phyloP scores from a whole-genome alignment of 1,139 yeast genomes.

The Zygoascus sp. region DNA sequence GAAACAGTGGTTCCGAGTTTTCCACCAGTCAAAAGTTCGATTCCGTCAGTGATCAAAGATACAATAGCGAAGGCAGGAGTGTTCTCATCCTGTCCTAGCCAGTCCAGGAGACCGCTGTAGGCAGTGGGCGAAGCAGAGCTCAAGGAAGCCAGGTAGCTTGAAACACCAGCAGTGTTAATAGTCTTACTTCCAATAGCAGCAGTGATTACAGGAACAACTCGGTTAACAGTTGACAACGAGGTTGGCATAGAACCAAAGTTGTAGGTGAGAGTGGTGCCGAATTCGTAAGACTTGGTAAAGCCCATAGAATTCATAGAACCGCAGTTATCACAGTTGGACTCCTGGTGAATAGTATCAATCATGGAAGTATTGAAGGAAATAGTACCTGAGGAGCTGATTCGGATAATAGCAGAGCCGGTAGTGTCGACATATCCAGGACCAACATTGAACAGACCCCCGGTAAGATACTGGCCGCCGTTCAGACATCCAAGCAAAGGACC shows the following conservation, averaged over 20 bases:
- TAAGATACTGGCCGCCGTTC: background rate
- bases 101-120: background rate
- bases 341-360: background rate
- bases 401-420: background rate
- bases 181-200: constrained; percentile 7
- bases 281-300: constrained; percentile 1
- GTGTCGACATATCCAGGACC: background rate
- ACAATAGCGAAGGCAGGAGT: constrained; percentile 7
- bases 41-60: constrained; percentile 10
- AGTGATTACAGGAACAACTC: background rate
- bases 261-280: background rate
- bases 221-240: background rate
- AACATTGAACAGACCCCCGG: background rate
- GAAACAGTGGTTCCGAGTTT: constrained; percentile 2
- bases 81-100: constrained; percentile 5
- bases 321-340: background rate
- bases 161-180: constrained; percentile 3
- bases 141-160: background rate
- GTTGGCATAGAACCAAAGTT: background rate
- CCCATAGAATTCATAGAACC: background rate
- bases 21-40: constrained; percentile 7
- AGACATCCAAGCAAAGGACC: constrained; percentile 4
- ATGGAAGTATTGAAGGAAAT: background rate
- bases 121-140: constrained; percentile 6
- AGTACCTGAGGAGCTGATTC: background rate